These are phyloP conservation scores for Paracoccidioides brasiliensis DNA, from an alignment of 2,329 filamentous ascomycete species.

Conservation along the genomic window DNA sequence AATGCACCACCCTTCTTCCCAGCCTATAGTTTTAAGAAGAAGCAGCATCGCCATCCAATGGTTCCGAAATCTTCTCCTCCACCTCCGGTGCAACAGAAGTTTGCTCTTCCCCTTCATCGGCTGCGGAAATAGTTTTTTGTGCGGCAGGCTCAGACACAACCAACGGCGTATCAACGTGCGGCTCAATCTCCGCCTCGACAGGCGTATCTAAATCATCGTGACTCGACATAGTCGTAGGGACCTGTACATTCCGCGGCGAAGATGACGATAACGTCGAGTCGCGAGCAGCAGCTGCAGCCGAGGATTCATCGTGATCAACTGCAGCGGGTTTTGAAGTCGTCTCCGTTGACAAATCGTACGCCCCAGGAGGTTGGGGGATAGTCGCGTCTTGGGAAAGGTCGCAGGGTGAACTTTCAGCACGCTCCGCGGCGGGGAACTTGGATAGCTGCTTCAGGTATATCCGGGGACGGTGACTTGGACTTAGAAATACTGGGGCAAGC, in stretches of 20 bases:
- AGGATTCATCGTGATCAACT: neutral
- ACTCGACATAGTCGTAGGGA: neutral
- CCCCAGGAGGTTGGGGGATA: neutral
- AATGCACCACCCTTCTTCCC: neutral
- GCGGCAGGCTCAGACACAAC: neutral
- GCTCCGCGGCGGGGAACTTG: neutral
- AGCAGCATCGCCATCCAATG: neutral
- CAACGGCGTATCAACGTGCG: neutral
- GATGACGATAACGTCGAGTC: conserved; percentile 1
- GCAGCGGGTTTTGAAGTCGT: neutral
- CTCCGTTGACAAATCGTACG: neutral
- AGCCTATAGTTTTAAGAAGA: neutral
- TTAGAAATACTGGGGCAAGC: neutral
- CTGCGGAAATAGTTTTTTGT: conserved; percentile 1
- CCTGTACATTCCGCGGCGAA: neutral
- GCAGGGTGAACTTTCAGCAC: neutral
- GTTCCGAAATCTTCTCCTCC: conserved; percentile 17
- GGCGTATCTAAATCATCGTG: neutral
- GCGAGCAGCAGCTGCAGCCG: neutral
- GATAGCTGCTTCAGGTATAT: neutral
- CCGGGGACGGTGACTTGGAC: neutral
- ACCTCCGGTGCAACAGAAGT: conserved; percentile 15
- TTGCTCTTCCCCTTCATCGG: conserved; percentile 16
- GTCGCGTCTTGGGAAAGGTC: neutral
- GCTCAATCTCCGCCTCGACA: conserved; percentile 7